Evolutionary conservation across 345 rosid genomes (phyloP).

Genomic region (Turritis glabra): DNA sequence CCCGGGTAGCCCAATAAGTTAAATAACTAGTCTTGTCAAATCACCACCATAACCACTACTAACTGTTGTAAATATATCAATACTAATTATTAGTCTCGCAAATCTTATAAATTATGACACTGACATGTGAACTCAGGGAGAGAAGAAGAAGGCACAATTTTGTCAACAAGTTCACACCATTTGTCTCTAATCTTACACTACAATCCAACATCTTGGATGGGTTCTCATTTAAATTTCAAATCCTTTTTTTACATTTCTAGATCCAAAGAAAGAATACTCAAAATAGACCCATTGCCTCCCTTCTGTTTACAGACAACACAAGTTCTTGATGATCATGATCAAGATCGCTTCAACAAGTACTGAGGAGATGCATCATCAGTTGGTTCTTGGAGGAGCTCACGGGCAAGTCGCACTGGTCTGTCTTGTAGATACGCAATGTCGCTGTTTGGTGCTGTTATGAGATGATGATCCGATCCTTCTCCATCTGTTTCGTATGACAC

Average conservation of each 20-base stretch:
- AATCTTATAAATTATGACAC: neutral
- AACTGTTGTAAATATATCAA: too few species aligned
- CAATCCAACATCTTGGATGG: slow-evolving; percentile 23
- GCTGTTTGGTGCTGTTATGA: slow-evolving; percentile 64
- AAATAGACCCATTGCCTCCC: slow-evolving; percentile 17
- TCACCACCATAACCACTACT: too few species aligned
- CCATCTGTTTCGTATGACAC: slow-evolving; percentile 57
- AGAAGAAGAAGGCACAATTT: neutral
- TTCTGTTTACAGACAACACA: slow-evolving; percentile 16
- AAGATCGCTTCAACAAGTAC: slow-evolving; percentile 29
- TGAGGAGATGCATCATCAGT: slow-evolving; percentile 26
- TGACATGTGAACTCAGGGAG: slow-evolving; percentile 16
- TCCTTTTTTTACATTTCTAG: slow-evolving; percentile 34
- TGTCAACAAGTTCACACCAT: slow-evolving; percentile 21
- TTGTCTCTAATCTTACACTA: slow-evolving; percentile 14
- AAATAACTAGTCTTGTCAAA: too few species aligned
- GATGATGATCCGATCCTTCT: slow-evolving; percentile 72
- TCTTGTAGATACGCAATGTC: slow-evolving; percentile 69
- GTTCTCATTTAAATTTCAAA: slow-evolving; percentile 9
- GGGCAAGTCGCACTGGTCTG: slow-evolving; percentile 66
- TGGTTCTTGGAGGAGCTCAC: slow-evolving; percentile 41
- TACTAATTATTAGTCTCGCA: too few species aligned
- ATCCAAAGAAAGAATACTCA: slow-evolving; percentile 15
- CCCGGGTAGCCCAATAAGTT: neutral
- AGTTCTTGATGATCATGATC: slow-evolving; percentile 16